Conservation (phyloP, 345 rosid genomes). For the Crucihimalaya himalaica region DNA sequence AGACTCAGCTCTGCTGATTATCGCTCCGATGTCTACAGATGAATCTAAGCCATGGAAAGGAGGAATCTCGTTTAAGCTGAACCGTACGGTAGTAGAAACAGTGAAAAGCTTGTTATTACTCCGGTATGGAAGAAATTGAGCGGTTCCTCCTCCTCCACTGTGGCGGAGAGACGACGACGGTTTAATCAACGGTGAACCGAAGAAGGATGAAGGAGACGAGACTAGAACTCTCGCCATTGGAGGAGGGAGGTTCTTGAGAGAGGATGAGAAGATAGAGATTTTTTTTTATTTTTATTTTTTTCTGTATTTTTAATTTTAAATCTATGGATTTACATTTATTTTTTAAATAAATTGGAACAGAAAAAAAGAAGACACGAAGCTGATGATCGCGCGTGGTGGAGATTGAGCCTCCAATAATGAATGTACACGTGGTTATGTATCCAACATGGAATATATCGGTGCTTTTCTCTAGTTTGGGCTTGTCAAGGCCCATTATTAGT, state of each 20-base stretch:
- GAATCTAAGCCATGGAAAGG: conserved; percentile 56
- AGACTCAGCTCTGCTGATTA: conserved; percentile 64
- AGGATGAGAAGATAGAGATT: conserved; percentile 33
- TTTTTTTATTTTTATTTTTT: not conserved
- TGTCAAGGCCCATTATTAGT: not conserved
- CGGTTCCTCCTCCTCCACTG: conserved; percentile 20
- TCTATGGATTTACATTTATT: too few relatives aligned
- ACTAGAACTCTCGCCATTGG: conserved; percentile 83
- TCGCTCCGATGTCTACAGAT: conserved; percentile 52
- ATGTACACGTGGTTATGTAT: conserved; percentile 20
- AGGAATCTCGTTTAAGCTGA: conserved; percentile 80
- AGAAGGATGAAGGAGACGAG: conserved; percentile 72
- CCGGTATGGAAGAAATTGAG: conserved; percentile 52
- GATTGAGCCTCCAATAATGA: conserved; percentile 3
- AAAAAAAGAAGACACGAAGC: not conserved
- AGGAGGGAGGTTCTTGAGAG: not conserved
- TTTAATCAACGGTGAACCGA: conserved; percentile 55
- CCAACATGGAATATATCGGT: conserved; percentile 31
- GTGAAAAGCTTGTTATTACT: conserved; percentile 44
- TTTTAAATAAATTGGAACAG: too few relatives aligned
- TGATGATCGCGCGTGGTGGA: conserved; percentile 29
- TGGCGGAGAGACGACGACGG: conserved; percentile 50
- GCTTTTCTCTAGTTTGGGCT: not conserved
- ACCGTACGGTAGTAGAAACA: conserved; percentile 50
- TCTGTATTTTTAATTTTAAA: not conserved